Evolutionary conservation across 2,329 filamentous ascomycete species (phyloP), one percentile per base, ranked within the genome.

Genomic region (Colletotrichum trifolii): DNA sequence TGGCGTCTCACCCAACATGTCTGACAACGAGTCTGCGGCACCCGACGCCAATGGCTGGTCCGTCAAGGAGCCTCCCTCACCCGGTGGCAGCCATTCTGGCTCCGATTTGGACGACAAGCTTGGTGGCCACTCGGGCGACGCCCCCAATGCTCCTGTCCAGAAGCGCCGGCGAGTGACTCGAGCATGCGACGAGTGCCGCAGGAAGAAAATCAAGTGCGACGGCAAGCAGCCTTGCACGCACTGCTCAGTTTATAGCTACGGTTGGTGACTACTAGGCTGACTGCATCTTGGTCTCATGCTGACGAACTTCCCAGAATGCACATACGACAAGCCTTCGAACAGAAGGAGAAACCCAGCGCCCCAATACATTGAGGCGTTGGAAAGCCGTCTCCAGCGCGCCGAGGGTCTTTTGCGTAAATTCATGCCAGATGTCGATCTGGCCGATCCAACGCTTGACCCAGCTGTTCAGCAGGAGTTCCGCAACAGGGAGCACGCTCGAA

Each of bases 161-260:
- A 94, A 95, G 75, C 85, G 92, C 67, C 85, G 91, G 60, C 85
- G 92, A 73, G 92, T 95, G 48, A 94, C 91, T 17, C 85, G 92
- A 71, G 92, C 92, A 45, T 95, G 92, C 77, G 92, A 94, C 71
- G 91, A 94, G 76, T 95, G 92, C 74, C 86, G 92, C 62, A 86
- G 91, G 70, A 95, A 95, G 77, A 95, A 95, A 78, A 95, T 95
- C 73, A 95, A 94, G 76, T 95, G 91, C 71, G 91, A 94, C 75
- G 92, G 91, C 70, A 93, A 94, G 77, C 91, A 94, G 75, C 92
- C 92, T 9, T 96, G 92, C 78, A 97, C 94, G 0, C 96, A 98
- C 78, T 99, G 96, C 77, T 97, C 94, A 10, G 94, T 98, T 54
- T 99, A 99, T 78, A 97, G 94, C 76, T 99, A 99, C 83, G 95